A percentile compares a stretch with the other conserved stretches of the same genome.
Evolutionary conservation across 345 rosid species (phyloP).

Genomic region (Clausena lansium): DNA sequence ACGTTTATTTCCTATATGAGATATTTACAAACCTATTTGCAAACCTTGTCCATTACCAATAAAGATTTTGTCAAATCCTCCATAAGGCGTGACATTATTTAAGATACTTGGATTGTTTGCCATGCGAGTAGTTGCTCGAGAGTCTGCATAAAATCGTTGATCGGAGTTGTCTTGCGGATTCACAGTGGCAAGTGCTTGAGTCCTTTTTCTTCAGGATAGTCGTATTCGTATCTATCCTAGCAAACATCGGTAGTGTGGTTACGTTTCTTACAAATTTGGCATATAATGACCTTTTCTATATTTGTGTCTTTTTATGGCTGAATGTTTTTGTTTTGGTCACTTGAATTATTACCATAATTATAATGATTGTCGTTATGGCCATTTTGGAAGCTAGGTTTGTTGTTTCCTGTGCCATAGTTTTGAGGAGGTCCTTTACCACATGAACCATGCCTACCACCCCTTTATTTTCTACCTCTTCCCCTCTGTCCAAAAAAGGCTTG

Average conservation of each 20-base stretch:
- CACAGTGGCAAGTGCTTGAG: not conserved
- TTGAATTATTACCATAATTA: not conserved
- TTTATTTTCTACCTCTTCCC: not conserved
- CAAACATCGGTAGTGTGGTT: not conserved
- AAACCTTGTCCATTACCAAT: not conserved
- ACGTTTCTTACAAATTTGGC: not conserved
- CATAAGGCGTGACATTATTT: not conserved
- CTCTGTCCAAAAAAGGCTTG: not conserved
- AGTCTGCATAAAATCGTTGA: not conserved
- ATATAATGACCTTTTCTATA: not conserved
- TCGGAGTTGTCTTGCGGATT: not conserved
- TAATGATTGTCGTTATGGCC: no score
- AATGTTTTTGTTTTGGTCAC: not conserved
- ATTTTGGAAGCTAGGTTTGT: no score
- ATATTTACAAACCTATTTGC: no score
- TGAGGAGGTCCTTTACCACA: no score
- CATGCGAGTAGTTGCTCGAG: not conserved
- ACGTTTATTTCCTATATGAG: not conserved
- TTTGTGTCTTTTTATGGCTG: not conserved
- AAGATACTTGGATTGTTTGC: not conserved
- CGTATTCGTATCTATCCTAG: not conserved
- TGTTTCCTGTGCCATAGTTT: no score
- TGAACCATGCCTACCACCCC: not conserved
- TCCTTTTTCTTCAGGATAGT: fast-evolving
- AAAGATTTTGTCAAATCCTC: not conserved